phyloP scores from a whole-genome alignment of 768 basidiomycete genomes.

The Dendrothele bispora region DNA sequence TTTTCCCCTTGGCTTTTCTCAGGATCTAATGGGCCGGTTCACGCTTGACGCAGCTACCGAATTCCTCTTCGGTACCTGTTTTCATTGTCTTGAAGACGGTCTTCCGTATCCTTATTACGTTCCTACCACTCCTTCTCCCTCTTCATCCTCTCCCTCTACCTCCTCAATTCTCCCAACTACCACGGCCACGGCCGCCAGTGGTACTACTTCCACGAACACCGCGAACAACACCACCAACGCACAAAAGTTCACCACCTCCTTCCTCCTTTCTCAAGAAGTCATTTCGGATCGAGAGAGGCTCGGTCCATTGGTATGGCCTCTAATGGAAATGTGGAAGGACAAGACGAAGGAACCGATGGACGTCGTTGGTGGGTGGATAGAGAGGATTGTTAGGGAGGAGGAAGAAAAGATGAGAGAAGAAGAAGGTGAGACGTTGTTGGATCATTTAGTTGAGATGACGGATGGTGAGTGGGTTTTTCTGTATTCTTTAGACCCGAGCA shows the following conservation, averaged over 20 bases:
- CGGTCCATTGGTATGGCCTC: slow-evolving; percentile 55
- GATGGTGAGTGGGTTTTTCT: slow-evolving; percentile 50
- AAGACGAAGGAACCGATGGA: slow-evolving; percentile 48
- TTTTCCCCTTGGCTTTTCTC: background rate
- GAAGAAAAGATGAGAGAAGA: slow-evolving; percentile 38
- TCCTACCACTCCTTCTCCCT: background rate
- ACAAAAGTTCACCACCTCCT: slow-evolving; percentile 34
- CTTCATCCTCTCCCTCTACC: slow-evolving; percentile 16
- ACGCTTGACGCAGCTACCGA: slow-evolving; percentile 68
- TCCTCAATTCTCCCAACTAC: slow-evolving; percentile 18
- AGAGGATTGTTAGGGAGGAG: slow-evolving; percentile 53
- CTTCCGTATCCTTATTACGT: slow-evolving; percentile 54
- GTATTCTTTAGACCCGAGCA: slow-evolving; percentile 53
- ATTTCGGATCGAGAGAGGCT: slow-evolving; percentile 42
- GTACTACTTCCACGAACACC: slow-evolving; percentile 11
- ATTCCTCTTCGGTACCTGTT: slow-evolving; percentile 62
- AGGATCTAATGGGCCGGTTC: slow-evolving; percentile 62
- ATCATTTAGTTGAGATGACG: slow-evolving; percentile 25
- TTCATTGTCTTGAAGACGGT: slow-evolving; percentile 49
- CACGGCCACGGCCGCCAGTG: too few species aligned
- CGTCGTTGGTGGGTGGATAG: slow-evolving; percentile 50
- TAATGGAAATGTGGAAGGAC: slow-evolving; percentile 50
- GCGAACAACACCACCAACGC: background rate
- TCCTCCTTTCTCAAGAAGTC: slow-evolving; percentile 45
- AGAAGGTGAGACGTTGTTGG: slow-evolving; percentile 17